Evolutionary conservation across 768 basidiomycete species (phyloP), one percentile per base, ranked within the genome.

Genomic region (Sarcodon aspratus): DNA sequence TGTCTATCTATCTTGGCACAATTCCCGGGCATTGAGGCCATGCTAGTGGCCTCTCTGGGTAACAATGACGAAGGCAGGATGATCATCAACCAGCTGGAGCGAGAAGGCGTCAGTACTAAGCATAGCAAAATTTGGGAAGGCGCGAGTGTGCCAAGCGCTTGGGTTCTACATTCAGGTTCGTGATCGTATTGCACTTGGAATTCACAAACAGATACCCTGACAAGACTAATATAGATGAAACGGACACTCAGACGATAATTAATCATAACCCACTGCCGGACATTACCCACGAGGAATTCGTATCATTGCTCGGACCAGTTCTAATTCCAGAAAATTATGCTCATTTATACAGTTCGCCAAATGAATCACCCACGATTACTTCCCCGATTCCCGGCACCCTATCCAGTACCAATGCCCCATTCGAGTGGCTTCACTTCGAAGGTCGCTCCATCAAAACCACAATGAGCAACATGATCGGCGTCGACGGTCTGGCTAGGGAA

Each of bases 231-330:
- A 13, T 52, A 82, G 80, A 68, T 36, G 75, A 84, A 51, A 73
- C 72, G 42, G 72, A 76, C 58, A 64, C 74, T 8, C 75, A 78
- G 36, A 82, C 85, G 10, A 79, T 89, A 46, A 78, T 90, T 55
- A 88, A 92, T 63, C 86, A 92, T 64, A 91, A 91, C 55, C 87
- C 89, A 2, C 71, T 92, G 7, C 89, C 86, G 0, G 89, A 91
- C 53, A 78, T 90, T 52, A 84, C 85, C 0, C 88, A 91, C 54
- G 88, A 90, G 53, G 88, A 92, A 57, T 90, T 91, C 56, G 80
- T 92, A 36, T 75, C 81, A 3, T 66, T 86, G 43, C 69, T 90
- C 1, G 86, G 87, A 0, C 88, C 88, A n/a, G 61, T 90, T 18
- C 75, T 91, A 17, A 84, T 80, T 0, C 86, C 87, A 9, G 87